phyloP scores from a whole-genome alignment of 2,329 filamentous ascomycete species.

The Ceratocystis cubensis region DNA sequence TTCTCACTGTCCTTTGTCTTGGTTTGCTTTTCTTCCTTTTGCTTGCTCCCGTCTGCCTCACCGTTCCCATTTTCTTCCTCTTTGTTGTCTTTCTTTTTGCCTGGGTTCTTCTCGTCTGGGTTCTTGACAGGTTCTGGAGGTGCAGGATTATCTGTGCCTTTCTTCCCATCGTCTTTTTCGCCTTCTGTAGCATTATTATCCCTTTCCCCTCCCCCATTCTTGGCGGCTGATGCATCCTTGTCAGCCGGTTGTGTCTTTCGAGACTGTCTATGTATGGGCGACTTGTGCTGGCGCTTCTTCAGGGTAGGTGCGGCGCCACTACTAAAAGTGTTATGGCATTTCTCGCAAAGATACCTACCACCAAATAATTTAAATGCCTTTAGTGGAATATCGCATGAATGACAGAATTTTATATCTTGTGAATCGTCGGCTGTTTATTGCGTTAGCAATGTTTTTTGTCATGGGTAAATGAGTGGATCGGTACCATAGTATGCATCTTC shows the following conservation, averaged over 20 bases:
- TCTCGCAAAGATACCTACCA: not conserved
- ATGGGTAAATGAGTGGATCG: not conserved
- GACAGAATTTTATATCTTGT: not conserved
- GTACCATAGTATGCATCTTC: not conserved
- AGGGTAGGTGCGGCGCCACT: not conserved
- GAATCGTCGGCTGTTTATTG: not conserved
- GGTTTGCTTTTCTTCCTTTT: not conserved
- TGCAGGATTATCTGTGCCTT: not conserved
- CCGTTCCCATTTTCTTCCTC: not conserved
- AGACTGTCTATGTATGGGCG: not conserved
- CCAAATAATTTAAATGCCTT: not conserved
- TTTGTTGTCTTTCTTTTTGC: not conserved
- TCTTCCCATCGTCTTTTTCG: not conserved
- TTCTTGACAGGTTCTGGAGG: not conserved
- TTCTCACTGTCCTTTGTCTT: not conserved
- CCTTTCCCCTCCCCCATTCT: not conserved
- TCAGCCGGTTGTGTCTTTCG: not conserved
- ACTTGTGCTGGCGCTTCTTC: not conserved
- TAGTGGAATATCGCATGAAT: not conserved
- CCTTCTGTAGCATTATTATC: not conserved
- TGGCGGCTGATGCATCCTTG: not conserved
- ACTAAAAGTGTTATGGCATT: slow-evolving; percentile 4
- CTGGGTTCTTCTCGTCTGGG: not conserved
- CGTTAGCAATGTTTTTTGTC: not conserved
- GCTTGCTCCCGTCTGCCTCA: not conserved